Base-by-base conservation (phyloP, 169 alveolate genomes). In the Amoebophrya sp. region DNA sequence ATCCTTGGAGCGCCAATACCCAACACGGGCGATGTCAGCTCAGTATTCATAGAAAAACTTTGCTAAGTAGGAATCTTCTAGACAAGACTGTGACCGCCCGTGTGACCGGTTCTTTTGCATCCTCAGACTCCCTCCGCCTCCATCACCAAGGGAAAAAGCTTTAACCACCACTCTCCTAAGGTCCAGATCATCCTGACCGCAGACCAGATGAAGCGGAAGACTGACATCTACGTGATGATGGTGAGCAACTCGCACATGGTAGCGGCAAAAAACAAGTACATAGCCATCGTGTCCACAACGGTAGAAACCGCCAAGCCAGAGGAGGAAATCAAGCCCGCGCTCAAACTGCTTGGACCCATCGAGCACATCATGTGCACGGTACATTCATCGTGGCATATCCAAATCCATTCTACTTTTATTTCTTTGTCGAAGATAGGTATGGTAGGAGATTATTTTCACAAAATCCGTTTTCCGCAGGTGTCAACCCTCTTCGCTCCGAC, bases 241-340 rank as follows among this genome's bases (percentile, higher is more conserved):
- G 98, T 98, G 15, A 42, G 48, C 94, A 88, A 95, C 97, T 39
- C 99, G 96, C 95, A 93, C 88, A 70, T 87, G 20, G 88, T 93
- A 5, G 43, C 89, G 15, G 31, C 40, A 69, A 43, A 88, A 45
- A 91, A 92, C 15, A 91, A 90, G 92, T 97, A 96, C 93, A 96
- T 98, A 88, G 99, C 99, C 29, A 97, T 98, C 50, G 96, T 98
- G 69, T 95, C 98, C 48, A 97, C 99, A 0, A 97, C 98, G 2
- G 99, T 98, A 58, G 99, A 98, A 94, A 98, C 99, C 34, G 93
- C 91, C 70, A 94, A 98, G 87, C 99, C 99, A 26, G 93, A 95
- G 89, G 91, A 91, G 93, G 99, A 97, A 95, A 96, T 96, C 50
- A 95, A 94, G 78, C 99, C 99, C 40, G 99, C 99, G 5, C 92